phyloP scores from a whole-genome alignment of 495 filamentous ascomycete species.

The Neurospora sp. region DNA sequence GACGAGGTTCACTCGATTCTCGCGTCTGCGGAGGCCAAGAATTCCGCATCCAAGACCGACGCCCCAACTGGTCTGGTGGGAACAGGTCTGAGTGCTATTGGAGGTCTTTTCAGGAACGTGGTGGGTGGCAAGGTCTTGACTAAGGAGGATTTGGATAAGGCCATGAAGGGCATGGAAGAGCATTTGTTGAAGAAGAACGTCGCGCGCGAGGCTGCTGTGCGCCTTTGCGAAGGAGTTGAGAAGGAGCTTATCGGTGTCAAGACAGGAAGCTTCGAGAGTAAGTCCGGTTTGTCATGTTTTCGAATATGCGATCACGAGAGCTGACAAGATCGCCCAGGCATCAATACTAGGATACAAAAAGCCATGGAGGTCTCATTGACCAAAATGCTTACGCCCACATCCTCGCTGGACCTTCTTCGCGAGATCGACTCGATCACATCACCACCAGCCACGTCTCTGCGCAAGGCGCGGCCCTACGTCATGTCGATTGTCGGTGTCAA shows the following conservation, averaged over 20 bases:
- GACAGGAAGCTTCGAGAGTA: conserved; percentile 84
- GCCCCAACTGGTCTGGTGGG: conserved; percentile 54
- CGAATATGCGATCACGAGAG: neutral
- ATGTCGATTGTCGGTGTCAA: conserved; percentile 98
- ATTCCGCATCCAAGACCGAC: conserved; percentile 34
- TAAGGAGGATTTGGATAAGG: conserved; percentile 76
- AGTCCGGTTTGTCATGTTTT: conserved; percentile 8
- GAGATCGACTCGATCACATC: conserved; percentile 76
- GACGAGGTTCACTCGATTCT: conserved; percentile 90
- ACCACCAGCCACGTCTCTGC: conserved; percentile 44
- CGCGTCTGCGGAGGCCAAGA: conserved; percentile 55
- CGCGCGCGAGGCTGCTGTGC: conserved; percentile 83
- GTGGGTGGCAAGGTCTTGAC: conserved; percentile 89
- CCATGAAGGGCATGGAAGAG: conserved; percentile 91
- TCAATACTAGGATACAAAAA: conserved; percentile 68
- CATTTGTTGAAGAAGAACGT: conserved; percentile 95
- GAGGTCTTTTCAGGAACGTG: conserved; percentile 84
- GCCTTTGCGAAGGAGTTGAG: conserved; percentile 85
- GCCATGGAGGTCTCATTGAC: conserved; percentile 85
- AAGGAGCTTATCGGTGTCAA: conserved; percentile 81
- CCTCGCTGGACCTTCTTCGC: conserved; percentile 84
- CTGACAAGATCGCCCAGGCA: conserved; percentile 30
- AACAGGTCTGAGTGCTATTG: conserved; percentile 66
- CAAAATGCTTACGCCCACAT: conserved; percentile 92
- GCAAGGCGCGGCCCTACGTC: conserved; percentile 71